A percentile compares a stretch with the other conserved stretches of the same genome.
phyloP scores from a whole-genome alignment of 768 basidiomycete genomes.

The Inosperma sp. region DNA sequence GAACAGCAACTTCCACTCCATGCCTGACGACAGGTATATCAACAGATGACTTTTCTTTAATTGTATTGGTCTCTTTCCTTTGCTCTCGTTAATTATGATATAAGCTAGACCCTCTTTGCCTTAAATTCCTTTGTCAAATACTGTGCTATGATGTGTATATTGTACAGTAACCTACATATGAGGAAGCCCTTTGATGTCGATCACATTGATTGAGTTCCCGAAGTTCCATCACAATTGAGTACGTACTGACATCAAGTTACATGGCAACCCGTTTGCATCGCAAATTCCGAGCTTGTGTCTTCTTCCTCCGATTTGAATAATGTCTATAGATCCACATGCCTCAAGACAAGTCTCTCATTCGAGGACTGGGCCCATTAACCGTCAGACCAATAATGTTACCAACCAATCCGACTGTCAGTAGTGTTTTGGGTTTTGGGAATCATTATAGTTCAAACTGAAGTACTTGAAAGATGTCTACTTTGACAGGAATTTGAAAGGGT shows the following conservation, averaged over 20 bases:
- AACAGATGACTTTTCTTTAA: neutral
- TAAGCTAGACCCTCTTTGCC: no score
- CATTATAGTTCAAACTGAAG: slow-evolving; percentile 1
- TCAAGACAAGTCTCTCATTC: neutral
- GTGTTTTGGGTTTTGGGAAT: neutral
- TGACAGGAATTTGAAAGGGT: slow-evolving; percentile 68
- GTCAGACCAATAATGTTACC: slow-evolving; percentile 1
- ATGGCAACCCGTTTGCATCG: no score
- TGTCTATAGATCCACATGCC: neutral
- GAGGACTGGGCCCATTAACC: neutral
- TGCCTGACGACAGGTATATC: slow-evolving; percentile 2
- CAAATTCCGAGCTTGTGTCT: neutral
- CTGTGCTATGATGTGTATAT: no score
- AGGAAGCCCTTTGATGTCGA: no score
- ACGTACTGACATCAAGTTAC: no score
- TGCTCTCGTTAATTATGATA: no score
- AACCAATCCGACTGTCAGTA: slow-evolving; percentile 35
- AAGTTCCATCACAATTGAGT: no score
- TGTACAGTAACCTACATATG: no score
- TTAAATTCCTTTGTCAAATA: no score
- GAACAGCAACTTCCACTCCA: no score
- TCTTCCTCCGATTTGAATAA: neutral
- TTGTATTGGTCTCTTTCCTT: no score
- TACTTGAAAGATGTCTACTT: slow-evolving; percentile 76
- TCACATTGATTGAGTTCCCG: no score